phyloP scores from a whole-genome alignment of 768 basidiomycete species.

The Mycena floridula region DNA sequence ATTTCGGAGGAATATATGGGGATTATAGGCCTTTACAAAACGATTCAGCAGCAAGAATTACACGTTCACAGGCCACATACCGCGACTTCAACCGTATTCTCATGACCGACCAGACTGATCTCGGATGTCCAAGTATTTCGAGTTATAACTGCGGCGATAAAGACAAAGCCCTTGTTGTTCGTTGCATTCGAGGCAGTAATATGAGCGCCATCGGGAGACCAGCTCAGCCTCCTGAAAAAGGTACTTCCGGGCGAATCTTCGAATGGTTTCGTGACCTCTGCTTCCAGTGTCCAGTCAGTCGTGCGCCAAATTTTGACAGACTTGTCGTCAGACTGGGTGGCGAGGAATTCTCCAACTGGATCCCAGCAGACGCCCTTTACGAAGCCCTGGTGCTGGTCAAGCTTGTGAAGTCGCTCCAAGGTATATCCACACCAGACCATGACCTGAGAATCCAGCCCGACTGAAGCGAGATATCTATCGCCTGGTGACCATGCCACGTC shows the following conservation, averaged over 20 bases:
- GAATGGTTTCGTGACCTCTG: constrained; percentile 85
- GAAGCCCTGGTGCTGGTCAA: constrained; percentile 90
- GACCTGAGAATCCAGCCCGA: constrained; percentile 87
- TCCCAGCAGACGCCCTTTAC: constrained; percentile 99
- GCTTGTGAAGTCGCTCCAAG: constrained; percentile 75
- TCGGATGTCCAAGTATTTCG: constrained; percentile 86
- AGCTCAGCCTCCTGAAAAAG: constrained; percentile 89
- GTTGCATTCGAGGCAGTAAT: constrained; percentile 97
- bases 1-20: constrained; percentile 86
- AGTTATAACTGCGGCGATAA: constrained; percentile 94
- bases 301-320: constrained; percentile 97
- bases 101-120: constrained; percentile 93
- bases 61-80: constrained; percentile 40
- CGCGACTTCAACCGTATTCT: constrained; percentile 94
- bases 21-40: constrained; percentile 75
- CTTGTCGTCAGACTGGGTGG: constrained; percentile 96
- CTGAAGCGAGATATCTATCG: constrained; percentile 89
- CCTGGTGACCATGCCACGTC: constrained; percentile 94
- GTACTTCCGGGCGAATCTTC: constrained; percentile 92
- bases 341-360: constrained; percentile 94
- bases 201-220: constrained; percentile 99
- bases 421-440: constrained; percentile 93
- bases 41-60: constrained; percentile 1
- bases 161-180: constrained; percentile 93
- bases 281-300: constrained; percentile 82